Evolutionary conservation across 1,284 basidiomycete species (phyloP), one percentile per base, ranked within the genome.

Genomic region (Austroboletus novae-zelandiae): DNA sequence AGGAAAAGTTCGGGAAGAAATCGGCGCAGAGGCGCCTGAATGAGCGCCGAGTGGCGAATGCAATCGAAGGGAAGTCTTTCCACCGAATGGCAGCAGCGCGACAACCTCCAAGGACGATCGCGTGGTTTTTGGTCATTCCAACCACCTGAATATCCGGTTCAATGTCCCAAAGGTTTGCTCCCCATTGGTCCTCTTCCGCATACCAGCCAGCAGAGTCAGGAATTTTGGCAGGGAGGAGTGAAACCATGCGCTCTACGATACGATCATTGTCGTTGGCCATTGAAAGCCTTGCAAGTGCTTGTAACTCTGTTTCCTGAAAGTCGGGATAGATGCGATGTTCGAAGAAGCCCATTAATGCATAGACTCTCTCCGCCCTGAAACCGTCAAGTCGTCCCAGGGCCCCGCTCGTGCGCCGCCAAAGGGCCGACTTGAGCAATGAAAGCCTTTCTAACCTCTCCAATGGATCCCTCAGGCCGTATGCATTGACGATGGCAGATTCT

Each of bases 261-360:
- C 62, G 52, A 10, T 66, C 64, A 9, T 50, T 61, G 40, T 64
- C 62, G 14, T 67, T 65, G 0, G 52, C 61, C 62, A 66, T 64
- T 4, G 66, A 63, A 5, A 63, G 49, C 30, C 61, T 50, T 1
- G 47, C 60, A 5, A 62, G 52, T 4, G 65, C 61, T 46, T 65
- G 65, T 23, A 62, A 5, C 27, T 62, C 51, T 9, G 53, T 64
- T 27, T 63, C 61, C 29, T 35, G 8, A 20, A 35, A 18, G n/a
- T 64, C 41, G 11, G 60, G 65, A 15, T 51, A 37, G 40, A 66
- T 65, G 0, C 53, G 64, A 46, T 63, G 64, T 7, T 61, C 52
- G 20, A 67, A 64, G 41, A 68, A 65, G 4, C 55, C 55, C 65
- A 65, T 66, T 1, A 67, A 50, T 7, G 60, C 55, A 8, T 65